Conservation (phyloP, 495 filamentous ascomycete genomes). For the Trichoderma reesei region DNA sequence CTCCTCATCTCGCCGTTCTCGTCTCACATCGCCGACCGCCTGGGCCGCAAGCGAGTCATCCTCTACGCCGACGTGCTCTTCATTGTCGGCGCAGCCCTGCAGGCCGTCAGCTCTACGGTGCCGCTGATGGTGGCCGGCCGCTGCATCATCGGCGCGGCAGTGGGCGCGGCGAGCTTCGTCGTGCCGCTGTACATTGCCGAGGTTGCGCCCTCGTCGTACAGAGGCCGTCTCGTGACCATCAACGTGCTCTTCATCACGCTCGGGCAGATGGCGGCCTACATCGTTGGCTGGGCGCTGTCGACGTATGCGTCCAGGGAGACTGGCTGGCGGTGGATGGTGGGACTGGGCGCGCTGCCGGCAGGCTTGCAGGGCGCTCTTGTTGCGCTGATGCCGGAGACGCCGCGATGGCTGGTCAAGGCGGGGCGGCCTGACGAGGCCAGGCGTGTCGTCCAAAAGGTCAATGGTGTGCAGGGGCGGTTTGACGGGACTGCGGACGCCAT, state of each 20-base stretch:
- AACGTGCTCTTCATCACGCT: constrained; percentile 71
- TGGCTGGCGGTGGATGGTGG: constrained; percentile 88
- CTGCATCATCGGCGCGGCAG: constrained; percentile 68
- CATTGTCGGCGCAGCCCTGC: constrained; percentile 59
- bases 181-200: constrained; percentile 83
- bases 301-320: constrained; percentile 33
- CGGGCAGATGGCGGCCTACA: constrained; percentile 80
- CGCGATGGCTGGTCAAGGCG: constrained; percentile 72
- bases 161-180: constrained; percentile 75
- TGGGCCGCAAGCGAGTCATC: constrained; percentile 67
- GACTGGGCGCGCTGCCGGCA: constrained; percentile 71
- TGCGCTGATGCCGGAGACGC: constrained; percentile 68
- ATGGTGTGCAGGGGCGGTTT: constrained; percentile 5
- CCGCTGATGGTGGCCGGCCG: constrained; percentile 67
- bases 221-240: constrained; percentile 71
- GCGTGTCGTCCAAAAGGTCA: constrained; percentile 50
- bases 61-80: constrained; percentile 74
- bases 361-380: constrained; percentile 57
- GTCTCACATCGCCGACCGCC: constrained; percentile 61
- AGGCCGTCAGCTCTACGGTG: constrained; percentile 56
- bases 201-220: constrained; percentile 60
- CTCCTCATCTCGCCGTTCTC: constrained; percentile 68
- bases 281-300: constrained; percentile 60
- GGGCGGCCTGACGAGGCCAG: constrained; percentile 50
- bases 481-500: constrained; percentile 44